These are phyloP conservation scores for Aciculosporium take DNA, from an alignment of 2,329 filamentous ascomycete genomes.

Conservation along the genomic window DNA sequence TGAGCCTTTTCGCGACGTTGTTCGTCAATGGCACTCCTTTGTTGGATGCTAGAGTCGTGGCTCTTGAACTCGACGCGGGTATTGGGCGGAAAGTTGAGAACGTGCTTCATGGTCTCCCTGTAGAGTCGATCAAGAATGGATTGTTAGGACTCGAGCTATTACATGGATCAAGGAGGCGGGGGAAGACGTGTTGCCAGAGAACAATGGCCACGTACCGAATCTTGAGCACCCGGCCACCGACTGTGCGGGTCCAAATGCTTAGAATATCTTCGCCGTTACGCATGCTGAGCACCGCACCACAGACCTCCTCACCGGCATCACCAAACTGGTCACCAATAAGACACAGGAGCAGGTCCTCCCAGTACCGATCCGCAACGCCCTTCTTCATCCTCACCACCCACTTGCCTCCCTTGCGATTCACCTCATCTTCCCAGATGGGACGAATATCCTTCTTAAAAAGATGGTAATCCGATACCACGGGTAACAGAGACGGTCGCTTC, in stretches of 20 bases:
- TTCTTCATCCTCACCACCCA: conserved; percentile 97
- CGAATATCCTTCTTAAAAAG: conserved; percentile 94
- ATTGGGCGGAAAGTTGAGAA: conserved; percentile 72
- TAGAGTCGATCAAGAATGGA: not conserved
- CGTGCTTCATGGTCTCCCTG: conserved; percentile 86
- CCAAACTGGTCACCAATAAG: conserved; percentile 89
- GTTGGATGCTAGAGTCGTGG: conserved; percentile 89
- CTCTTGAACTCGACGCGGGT: conserved; percentile 92
- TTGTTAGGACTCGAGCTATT: too few species aligned
- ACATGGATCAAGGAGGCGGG: not conserved
- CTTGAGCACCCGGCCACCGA: conserved; percentile 86
- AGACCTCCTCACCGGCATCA: conserved; percentile 87
- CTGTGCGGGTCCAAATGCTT: conserved; percentile 93
- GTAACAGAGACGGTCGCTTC: conserved; percentile 74
- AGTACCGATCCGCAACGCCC: conserved; percentile 89
- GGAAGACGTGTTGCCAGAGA: not conserved
- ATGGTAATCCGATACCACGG: conserved; percentile 92
- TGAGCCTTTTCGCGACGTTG: conserved; percentile 70
- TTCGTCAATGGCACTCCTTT: conserved; percentile 80
- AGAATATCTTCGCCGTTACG: conserved; percentile 92
- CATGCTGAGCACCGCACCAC: conserved; percentile 86
- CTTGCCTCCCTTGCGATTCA: conserved; percentile 91
- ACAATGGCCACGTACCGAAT: conserved; percentile 56
- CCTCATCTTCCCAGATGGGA: conserved; percentile 96
- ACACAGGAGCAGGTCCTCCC: conserved; percentile 84